phyloP scores from a whole-genome alignment of 2,329 filamentous ascomycete species.

The Fusarium graminum region DNA sequence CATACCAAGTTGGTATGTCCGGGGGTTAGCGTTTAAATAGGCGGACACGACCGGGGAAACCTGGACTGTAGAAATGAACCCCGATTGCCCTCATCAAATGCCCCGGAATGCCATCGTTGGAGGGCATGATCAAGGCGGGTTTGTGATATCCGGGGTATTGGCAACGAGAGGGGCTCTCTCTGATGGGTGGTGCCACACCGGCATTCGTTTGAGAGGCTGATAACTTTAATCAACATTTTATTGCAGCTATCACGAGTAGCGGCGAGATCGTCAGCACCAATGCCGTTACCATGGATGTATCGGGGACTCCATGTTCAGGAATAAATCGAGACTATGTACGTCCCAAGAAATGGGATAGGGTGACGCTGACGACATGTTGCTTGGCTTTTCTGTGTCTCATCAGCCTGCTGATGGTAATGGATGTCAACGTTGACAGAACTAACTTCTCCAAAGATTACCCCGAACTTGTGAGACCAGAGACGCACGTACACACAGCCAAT shows the following conservation, averaged over 20 bases:
- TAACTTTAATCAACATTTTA: neutral
- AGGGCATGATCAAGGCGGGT: neutral
- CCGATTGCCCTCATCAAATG: constrained; percentile 6
- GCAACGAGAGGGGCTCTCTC: too few species aligned
- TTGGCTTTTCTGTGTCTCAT: neutral
- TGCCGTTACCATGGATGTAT: constrained; percentile 9
- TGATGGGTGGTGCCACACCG: constrained; percentile 1
- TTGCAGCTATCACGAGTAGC: neutral
- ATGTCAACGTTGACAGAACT: constrained; percentile 7
- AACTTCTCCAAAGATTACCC: constrained; percentile 38
- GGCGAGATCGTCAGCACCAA: neutral
- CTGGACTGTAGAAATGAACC: constrained; percentile 22
- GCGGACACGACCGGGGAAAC: constrained; percentile 28
- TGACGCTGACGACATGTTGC: constrained; percentile 13
- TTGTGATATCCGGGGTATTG: constrained; percentile 21
- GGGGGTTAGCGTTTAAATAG: constrained; percentile 39
- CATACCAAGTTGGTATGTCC: constrained; percentile 30
- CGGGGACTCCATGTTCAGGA: neutral
- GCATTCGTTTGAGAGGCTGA: constrained; percentile 3
- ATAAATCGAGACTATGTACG: neutral
- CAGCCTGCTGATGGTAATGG: neutral
- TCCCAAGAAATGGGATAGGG: constrained; percentile 8
- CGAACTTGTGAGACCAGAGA: constrained; percentile 15
- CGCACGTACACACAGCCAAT: constrained; percentile 1
- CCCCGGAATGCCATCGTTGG: neutral